These are phyloP conservation scores for Ophiostoma quercus DNA, from an alignment of 2,329 filamentous ascomycete genomes.

Conservation along the genomic window DNA sequence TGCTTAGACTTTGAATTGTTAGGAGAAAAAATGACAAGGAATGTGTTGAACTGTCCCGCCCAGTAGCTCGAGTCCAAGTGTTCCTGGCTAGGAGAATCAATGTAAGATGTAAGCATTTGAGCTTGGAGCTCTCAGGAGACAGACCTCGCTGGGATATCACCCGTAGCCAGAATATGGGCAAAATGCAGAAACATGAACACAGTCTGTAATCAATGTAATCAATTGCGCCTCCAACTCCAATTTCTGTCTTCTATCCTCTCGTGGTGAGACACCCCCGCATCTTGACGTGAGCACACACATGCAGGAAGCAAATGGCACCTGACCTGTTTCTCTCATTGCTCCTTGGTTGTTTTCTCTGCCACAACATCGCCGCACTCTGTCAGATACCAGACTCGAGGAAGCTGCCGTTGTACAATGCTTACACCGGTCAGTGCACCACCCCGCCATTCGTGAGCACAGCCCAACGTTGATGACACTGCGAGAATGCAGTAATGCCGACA, in stretches of 20 bases:
- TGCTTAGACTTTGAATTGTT: neutral
- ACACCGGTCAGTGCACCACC: neutral
- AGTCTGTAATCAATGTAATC: neutral
- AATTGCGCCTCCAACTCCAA: neutral
- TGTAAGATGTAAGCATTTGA: neutral
- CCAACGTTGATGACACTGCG: neutral
- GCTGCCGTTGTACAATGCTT: neutral
- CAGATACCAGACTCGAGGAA: neutral
- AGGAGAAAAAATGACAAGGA: neutral
- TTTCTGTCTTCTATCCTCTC: neutral
- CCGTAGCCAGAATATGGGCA: neutral
- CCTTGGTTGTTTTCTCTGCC: neutral
- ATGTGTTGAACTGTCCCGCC: neutral
- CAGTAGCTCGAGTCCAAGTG: neutral
- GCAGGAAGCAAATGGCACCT: conserved; percentile 1
- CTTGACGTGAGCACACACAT: conserved; percentile 3
- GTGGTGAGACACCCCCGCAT: neutral
- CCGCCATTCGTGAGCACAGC: neutral
- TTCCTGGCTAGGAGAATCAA: neutral
- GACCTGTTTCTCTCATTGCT: neutral
- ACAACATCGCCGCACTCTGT: neutral
- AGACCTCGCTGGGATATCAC: neutral
- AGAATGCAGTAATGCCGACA: neutral
- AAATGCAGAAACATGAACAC: neutral
- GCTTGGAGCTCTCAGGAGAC: neutral